A percentile compares a stretch with the other conserved stretches of the same genome.
Conservation (phyloP, 73 alveolate species). For the Durusdinium trenchii region DNA sequence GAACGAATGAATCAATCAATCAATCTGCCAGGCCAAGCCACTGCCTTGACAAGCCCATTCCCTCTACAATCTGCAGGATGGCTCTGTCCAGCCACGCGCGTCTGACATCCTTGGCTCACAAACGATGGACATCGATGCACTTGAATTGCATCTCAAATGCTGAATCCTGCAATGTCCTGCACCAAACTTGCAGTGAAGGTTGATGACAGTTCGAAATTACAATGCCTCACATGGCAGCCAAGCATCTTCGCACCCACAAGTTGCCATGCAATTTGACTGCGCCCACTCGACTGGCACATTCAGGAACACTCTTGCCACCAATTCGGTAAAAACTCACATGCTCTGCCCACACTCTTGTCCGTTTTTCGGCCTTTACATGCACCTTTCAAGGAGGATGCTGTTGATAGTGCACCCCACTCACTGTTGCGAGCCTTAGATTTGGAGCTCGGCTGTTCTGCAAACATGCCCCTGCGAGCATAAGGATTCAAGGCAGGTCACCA, state of each 20-base stretch:
- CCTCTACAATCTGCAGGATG: not conserved
- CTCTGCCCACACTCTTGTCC: not conserved
- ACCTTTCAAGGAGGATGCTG: conserved; percentile 15
- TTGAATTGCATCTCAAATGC: not conserved
- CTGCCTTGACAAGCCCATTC: conserved; percentile 6
- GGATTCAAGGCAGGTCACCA: not conserved
- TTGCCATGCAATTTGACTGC: conserved; percentile 63
- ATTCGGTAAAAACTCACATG: not conserved
- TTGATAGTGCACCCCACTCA: conserved; percentile 70
- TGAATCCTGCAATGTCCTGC: not conserved
- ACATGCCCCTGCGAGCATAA: not conserved
- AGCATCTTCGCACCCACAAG: conserved; percentile 68
- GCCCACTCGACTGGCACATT: conserved; percentile 59
- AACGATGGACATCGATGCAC: not conserved
- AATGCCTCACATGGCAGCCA: not conserved
- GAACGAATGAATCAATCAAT: not conserved
- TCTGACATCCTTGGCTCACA: not conserved
- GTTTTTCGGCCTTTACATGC: conserved; percentile 52
- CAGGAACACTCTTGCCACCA: not conserved
- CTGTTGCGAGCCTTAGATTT: conserved; percentile 36
- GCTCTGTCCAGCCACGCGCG: conserved; percentile 37
- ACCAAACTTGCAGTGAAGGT: too few relatives aligned
- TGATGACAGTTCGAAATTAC: too few relatives aligned
- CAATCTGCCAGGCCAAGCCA: conserved; percentile 16
- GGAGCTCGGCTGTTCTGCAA: not conserved